These are phyloP conservation scores for Rhododendron mucronatum DNA, from an alignment of 148 eudicot genomes.

Conservation along the genomic window DNA sequence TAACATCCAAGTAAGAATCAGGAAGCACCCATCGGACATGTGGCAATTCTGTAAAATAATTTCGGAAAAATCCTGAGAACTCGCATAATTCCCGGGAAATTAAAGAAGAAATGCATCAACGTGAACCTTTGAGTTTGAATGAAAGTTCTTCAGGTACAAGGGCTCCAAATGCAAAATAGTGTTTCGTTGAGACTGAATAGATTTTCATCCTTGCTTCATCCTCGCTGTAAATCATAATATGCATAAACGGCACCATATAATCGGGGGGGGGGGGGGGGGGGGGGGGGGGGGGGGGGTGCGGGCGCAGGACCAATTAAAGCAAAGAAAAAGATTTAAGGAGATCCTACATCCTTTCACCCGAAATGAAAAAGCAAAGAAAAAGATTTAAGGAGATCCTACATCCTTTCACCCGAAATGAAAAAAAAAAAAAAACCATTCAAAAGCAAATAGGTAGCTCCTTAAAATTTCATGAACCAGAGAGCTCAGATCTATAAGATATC, in stretches of 20 bases:
- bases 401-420: no score
- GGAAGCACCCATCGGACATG: conserved; percentile 77
- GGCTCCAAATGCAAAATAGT: conserved; percentile 62
- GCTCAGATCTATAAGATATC: background rate
- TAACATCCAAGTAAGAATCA: conserved; percentile 71
- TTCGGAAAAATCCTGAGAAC: background rate
- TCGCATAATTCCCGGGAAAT: background rate
- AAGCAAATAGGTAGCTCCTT: background rate
- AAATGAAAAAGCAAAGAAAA: background rate
- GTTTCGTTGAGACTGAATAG: conserved; percentile 53
- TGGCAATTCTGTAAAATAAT: conserved; percentile 36
- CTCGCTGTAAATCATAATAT: conserved; percentile 30
- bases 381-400: no score
- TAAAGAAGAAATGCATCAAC: background rate
- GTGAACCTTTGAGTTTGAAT: conserved; percentile 47
- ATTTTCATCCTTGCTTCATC: conserved; percentile 64
- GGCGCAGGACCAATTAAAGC: no score
- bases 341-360: no score
- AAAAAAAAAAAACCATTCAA: background rate
- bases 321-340: no score
- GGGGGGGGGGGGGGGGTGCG: no score
- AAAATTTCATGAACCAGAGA: background rate
- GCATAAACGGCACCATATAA: background rate
- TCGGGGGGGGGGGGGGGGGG: no score
- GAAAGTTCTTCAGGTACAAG: conserved; percentile 54